Evolutionary conservation across 768 basidiomycete genomes (phyloP), one percentile per base, ranked within the genome.

Genomic region (Lactarius evosmus): DNA sequence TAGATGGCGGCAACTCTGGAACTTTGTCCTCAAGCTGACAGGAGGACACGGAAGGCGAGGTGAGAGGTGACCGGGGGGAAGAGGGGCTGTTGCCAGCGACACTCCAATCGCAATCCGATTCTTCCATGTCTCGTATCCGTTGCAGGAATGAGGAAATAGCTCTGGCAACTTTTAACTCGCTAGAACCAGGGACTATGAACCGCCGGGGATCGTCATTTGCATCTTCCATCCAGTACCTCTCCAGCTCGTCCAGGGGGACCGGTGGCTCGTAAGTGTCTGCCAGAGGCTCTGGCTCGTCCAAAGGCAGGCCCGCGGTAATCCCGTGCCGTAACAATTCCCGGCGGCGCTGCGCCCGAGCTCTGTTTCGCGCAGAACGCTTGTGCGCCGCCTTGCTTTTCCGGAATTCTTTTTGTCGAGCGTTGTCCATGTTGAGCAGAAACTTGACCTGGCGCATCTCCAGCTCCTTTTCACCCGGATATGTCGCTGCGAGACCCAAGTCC

Each of bases 381-480:
- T 71, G 59, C 50, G 73, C 73, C 14, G 72, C 71, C 17, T 72
- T 69, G 2, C 71, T 72, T 61, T 74, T 79, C 55, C 71, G 71
- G 4, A 68, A 64, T 66, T 81, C 81, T 51, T 63, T 73, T 58
- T 70, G 66, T 22, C 76, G 73, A 1, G 79, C 77, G 29, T 71
- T 75, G 49, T 73, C 66, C 58, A 75, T 78, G 69, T 85, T 77
- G n/a, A 87, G 77, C 66, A 81, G 77, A 72, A 78, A 83, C 69
- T 78, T 80, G 65, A 86, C 80, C 60, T 81, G 79, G 58, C 84
- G 77, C 78, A 84, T 81, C 65, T 87, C 86, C 62, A 78, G 44
- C 17, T 70, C 72, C 34, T 86, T 74, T 22, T 84, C 80, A 1
- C 72, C 75, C 5, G 72, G 71, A 19, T 74, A 75, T 2, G 80